Percentiles rank a stretch among this genome's conserved stretches.
Conservation (phyloP, 2,329 filamentous ascomycete genomes). For the Penicillium sp. region DNA sequence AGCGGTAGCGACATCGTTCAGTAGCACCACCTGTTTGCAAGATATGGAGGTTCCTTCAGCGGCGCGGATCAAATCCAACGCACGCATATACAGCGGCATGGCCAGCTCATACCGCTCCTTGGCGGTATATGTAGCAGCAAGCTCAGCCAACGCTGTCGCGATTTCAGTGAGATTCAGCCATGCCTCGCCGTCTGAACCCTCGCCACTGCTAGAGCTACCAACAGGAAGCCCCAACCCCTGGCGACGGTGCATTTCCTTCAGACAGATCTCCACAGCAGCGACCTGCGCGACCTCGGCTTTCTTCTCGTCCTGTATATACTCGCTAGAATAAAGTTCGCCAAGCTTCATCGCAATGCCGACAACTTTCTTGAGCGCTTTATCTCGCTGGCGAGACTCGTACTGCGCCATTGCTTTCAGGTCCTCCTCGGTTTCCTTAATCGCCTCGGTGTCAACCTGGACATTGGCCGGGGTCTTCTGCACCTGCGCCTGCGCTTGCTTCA, state of each 20-base stretch:
- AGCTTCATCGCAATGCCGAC: slow-evolving; percentile 80
- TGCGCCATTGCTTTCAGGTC: slow-evolving; percentile 27
- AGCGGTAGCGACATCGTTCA: slow-evolving; percentile 59
- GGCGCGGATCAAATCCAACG: slow-evolving; percentile 65
- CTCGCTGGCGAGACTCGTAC: slow-evolving; percentile 50
- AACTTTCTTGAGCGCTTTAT: slow-evolving; percentile 69
- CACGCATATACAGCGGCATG: slow-evolving; percentile 82
- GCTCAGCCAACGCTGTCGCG: slow-evolving; percentile 50
- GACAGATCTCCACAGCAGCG: slow-evolving; percentile 76
- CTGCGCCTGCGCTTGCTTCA: slow-evolving; percentile 22
- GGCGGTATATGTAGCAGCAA: slow-evolving; percentile 74
- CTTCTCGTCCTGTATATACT: slow-evolving; percentile 71
- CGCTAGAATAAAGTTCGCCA: slow-evolving; percentile 75
- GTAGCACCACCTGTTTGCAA: slow-evolving; percentile 76
- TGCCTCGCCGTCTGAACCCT: slow-evolving; percentile 27
- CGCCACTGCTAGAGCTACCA: slow-evolving; percentile 49
- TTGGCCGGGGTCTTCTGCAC: slow-evolving; percentile 23
- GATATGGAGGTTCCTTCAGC: slow-evolving; percentile 47
- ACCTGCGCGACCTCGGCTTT: slow-evolving; percentile 73
- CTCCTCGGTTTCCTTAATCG: slow-evolving; percentile 24
- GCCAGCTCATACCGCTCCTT: slow-evolving; percentile 76
- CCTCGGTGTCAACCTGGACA: slow-evolving; percentile 21
- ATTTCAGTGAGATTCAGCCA: slow-evolving; percentile 44
- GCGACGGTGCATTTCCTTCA: slow-evolving; percentile 72
- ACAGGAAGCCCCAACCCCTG: slow-evolving; percentile 66